Conservation (phyloP, 1,139 yeast species). For the Zygosaccharomyces sapae region DNA sequence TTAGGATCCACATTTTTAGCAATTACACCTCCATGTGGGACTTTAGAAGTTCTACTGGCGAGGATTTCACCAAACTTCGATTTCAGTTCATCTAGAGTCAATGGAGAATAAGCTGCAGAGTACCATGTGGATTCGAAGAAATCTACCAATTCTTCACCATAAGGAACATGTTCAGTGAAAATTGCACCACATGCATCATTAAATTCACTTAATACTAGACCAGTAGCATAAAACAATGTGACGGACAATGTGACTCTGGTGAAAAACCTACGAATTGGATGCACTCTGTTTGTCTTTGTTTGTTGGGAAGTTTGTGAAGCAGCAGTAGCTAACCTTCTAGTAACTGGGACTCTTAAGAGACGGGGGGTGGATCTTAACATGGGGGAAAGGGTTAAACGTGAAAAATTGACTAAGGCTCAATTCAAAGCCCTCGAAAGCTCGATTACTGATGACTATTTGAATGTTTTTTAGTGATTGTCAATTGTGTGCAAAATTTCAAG, state of each 20-base stretch:
- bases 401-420: too few species aligned
- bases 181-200: constrained; percentile 45
- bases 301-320: constrained; percentile 9
- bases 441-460: too few species aligned
- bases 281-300: constrained; percentile 11
- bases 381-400: too few species aligned
- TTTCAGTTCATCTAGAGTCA: constrained; percentile 37
- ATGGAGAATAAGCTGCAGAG: constrained; percentile 23
- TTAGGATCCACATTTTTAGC: constrained; percentile 8
- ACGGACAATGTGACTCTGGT: constrained; percentile 38
- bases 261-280: constrained; percentile 37
- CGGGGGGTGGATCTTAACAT: constrained; percentile 10
- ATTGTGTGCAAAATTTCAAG: constrained; percentile 5
- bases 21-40: constrained; percentile 39
- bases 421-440: too few species aligned
- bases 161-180: constrained; percentile 59
- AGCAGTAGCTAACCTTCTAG: constrained; percentile 16
- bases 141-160: constrained; percentile 51
- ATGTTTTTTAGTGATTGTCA: neutral
- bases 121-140: constrained; percentile 44
- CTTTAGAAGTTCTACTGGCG: constrained; percentile 39
- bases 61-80: constrained; percentile 39
- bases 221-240: constrained; percentile 42
- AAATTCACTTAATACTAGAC: constrained; percentile 43
- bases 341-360: constrained; percentile 9